Evolutionary conservation across 73 alveolate genomes (phyloP).

Genomic region (Effrenium voratum): DNA sequence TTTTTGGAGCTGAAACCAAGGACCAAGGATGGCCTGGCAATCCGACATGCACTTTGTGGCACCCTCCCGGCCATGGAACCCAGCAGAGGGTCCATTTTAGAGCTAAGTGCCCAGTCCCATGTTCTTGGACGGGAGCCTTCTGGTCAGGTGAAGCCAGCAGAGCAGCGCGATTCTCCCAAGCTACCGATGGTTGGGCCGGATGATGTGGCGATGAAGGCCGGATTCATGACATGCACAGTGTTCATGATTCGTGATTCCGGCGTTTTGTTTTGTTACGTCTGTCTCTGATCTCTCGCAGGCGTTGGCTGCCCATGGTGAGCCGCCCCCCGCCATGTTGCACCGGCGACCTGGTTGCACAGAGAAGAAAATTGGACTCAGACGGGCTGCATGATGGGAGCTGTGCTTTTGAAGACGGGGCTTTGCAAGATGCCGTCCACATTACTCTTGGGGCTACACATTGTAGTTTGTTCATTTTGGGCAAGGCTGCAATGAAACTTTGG

Average conservation of each 20-base stretch:
- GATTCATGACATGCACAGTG: neutral
- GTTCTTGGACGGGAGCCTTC: neutral
- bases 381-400: neutral
- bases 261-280: neutral
- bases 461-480: neutral
- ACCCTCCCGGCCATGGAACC: neutral
- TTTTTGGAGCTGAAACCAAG: neutral
- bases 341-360: neutral
- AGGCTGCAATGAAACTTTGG: neutral
- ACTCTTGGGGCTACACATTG: neutral
- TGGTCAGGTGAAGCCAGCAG: neutral
- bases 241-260: neutral
- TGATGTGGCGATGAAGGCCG: constrained; percentile 79
- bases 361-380: neutral
- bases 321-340: constrained; percentile 60
- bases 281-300: neutral
- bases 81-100: neutral
- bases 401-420: neutral
- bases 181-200: constrained; percentile 56
- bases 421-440: neutral
- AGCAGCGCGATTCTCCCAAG: neutral
- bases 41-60: neutral
- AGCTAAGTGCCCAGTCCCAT: neutral
- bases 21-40: neutral
- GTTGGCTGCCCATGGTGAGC: constrained; percentile 55